Conservation (phyloP, 2,329 filamentous ascomycete genomes). For the Venturia aucupariae region DNA sequence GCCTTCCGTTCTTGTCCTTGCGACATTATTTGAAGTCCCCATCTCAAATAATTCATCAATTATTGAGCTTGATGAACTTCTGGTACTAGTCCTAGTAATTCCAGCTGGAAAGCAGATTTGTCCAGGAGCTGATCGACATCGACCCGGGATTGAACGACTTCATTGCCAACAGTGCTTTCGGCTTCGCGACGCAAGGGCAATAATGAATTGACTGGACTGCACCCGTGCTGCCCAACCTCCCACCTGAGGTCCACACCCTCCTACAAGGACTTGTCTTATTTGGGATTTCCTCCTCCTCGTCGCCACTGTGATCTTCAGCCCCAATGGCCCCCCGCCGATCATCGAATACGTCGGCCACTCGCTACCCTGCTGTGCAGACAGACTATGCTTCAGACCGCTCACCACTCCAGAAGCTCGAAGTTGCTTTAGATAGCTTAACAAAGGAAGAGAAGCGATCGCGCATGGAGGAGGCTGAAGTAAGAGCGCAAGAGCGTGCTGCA, state of each 20-base stretch:
- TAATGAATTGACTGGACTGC: neutral
- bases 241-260: neutral
- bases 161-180: neutral
- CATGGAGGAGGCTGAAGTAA: conserved; percentile 71
- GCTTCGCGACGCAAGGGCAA: neutral
- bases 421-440: conserved; percentile 68
- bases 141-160: neutral
- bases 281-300: neutral
- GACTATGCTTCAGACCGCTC: conserved; percentile 72
- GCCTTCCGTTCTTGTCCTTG: neutral
- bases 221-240: neutral
- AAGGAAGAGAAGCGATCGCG: conserved; percentile 91
- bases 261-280: neutral
- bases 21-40: no score
- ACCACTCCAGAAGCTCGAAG: conserved; percentile 86
- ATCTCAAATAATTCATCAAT: no score
- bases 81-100: neutral
- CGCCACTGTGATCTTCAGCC: neutral
- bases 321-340: conserved; percentile 28
- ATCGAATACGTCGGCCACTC: conserved; percentile 6
- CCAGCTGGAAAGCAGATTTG: neutral
- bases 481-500: conserved; percentile 53
- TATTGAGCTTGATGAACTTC: no score
- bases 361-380: conserved; percentile 2
- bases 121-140: neutral